Percentiles rank a stretch among this genome's conserved stretches.
Conservation (phyloP, 169 alveolate genomes). For the Ichthyophthirius multifiliis region DNA sequence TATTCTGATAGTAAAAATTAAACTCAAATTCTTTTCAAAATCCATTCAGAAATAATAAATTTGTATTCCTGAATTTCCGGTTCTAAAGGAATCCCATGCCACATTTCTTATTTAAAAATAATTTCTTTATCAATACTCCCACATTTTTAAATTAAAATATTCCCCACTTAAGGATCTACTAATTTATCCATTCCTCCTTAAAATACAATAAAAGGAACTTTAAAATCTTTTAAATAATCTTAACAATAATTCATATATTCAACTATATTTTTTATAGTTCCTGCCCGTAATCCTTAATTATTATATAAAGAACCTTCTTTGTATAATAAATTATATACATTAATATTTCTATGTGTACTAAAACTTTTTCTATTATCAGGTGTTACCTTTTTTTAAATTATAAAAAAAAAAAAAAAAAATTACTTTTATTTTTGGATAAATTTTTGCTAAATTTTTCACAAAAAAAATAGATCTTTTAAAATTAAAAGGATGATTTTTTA, state of each 20-base stretch:
- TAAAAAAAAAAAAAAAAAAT: too few relatives aligned
- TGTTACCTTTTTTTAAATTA: too few relatives aligned
- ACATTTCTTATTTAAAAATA: neutral
- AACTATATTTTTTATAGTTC: neutral
- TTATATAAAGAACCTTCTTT: neutral
- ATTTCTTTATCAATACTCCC: neutral
- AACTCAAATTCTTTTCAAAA: neutral
- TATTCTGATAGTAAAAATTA: too few relatives aligned
- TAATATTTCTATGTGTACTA: neutral
- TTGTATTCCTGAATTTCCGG: neutral
- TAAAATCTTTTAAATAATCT: neutral
- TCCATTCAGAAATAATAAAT: neutral
- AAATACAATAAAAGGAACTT: neutral
- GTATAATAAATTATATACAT: neutral
- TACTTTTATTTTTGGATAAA: neutral
- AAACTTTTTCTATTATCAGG: neutral
- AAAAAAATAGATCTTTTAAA: neutral
- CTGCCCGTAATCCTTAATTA: neutral
- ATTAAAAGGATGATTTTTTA: neutral
- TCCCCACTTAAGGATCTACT: neutral
- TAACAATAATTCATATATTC: neutral
- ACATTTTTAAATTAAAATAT: neutral
- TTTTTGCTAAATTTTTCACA: neutral
- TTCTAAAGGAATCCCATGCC: constrained; percentile 2
- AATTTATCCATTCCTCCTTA: neutral